Evolutionary conservation across 164 flowering plant genomes (phyloP).

Genomic region (Protea cynaroides): DNA sequence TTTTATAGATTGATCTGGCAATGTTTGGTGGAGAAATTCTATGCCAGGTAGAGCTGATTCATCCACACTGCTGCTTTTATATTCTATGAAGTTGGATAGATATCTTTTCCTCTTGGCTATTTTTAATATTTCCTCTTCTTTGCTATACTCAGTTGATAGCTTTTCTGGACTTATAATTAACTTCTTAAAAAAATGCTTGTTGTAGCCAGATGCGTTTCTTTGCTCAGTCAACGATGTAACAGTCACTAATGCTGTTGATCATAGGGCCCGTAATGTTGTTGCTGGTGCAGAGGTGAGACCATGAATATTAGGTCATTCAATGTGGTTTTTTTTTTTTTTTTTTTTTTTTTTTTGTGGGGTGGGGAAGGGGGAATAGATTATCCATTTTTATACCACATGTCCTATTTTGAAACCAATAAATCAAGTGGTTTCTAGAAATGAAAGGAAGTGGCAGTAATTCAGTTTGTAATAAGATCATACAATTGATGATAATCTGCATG

Average conservation of each 20-base stretch:
- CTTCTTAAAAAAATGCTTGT: conserved; percentile 19
- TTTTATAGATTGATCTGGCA: conserved; percentile 83
- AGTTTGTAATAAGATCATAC: not conserved
- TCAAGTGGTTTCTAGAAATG: no score
- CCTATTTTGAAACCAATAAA: no score
- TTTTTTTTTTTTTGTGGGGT: no score
- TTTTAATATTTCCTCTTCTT: no score
- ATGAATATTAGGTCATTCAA: not conserved
- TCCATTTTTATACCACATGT: no score
- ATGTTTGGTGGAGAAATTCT: conserved; percentile 80
- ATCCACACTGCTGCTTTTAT: not conserved
- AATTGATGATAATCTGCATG: not conserved
- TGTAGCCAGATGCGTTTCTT: conserved; percentile 99
- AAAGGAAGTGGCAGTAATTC: no score
- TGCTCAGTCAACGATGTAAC: conserved; percentile 92
- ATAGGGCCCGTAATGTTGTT: conserved; percentile 61
- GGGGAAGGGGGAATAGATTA: no score
- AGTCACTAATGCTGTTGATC: conserved; percentile 74
- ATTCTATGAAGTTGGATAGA: not conserved
- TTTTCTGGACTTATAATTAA: not conserved
- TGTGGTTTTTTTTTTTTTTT: no score
- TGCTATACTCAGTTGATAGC: not conserved
- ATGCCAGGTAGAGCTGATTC: conserved; percentile 70
- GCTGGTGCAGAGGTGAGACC: conserved; percentile 71
- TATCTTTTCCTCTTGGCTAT: not conserved